A percentile compares a stretch with the other conserved stretches of the same genome.
These are phyloP conservation scores for Pluteus cervinus DNA, from an alignment of 768 basidiomycete genomes.

Conservation along the genomic window DNA sequence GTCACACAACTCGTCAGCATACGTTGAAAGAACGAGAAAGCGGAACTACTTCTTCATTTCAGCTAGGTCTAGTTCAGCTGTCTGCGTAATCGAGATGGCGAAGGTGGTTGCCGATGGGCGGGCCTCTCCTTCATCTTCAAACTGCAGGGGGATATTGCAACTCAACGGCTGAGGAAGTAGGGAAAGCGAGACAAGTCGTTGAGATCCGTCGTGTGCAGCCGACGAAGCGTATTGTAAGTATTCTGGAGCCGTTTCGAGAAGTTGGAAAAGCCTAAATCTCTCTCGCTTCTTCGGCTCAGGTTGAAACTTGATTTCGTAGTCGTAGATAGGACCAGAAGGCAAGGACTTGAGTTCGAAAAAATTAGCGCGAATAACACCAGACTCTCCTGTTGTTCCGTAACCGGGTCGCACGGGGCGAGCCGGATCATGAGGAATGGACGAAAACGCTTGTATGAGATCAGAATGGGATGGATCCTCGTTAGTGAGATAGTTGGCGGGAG, in stretches of 20 bases:
- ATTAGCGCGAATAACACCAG: conserved; percentile 51
- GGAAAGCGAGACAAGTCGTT: conserved; percentile 39
- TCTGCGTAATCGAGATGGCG: conserved; percentile 35
- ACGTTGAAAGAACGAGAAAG: too few species aligned
- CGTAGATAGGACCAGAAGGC: conserved; percentile 42
- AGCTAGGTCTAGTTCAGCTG: conserved; percentile 47
- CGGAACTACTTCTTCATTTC: conserved; percentile 36
- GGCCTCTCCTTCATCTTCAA: conserved; percentile 35
- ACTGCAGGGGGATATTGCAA: conserved; percentile 34
- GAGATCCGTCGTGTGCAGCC: conserved; percentile 48
- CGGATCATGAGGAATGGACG: conserved; percentile 21
- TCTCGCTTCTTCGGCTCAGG: conserved; percentile 45
- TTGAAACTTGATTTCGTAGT: conserved; percentile 51
- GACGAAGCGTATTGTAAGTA: conserved; percentile 31
- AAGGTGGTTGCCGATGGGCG: conserved; percentile 39
- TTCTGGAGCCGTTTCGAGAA: conserved; percentile 38
- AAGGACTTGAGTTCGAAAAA: conserved; percentile 53
- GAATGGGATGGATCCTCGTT: too few species aligned
- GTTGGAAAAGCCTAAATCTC: conserved; percentile 50
- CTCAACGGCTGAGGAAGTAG: conserved; percentile 38
- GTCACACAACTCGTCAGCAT: too few species aligned
- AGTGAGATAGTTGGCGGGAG: too few species aligned
- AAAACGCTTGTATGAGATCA: conserved; percentile 36
- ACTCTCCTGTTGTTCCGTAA: conserved; percentile 44
- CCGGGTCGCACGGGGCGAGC: conserved; percentile 49